Evolutionary conservation across 257 asterid species (phyloP).

Genomic region (Solanum corneliomulleri): DNA sequence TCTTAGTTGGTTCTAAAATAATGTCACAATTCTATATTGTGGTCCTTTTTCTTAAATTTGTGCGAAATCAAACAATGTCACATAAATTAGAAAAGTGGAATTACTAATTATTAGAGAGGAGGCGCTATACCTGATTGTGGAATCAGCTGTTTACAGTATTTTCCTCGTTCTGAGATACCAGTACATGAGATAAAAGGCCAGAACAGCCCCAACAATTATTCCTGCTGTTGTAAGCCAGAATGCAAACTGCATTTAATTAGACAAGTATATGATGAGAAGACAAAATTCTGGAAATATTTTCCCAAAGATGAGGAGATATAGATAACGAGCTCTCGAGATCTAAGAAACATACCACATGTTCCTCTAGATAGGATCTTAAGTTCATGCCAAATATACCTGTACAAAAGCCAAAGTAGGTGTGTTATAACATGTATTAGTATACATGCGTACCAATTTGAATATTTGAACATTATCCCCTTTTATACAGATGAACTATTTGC

Average conservation of each 20-base stretch:
- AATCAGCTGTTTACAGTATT: slow-evolving; percentile 36
- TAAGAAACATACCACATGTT: slow-evolving; percentile 47
- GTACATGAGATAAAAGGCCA: slow-evolving; percentile 67
- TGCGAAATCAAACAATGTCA: neutral
- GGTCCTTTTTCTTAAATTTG: neutral
- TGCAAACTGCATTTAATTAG: slow-evolving; percentile 54
- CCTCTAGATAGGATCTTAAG: slow-evolving; percentile 93
- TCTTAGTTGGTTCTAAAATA: no score
- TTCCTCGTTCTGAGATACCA: slow-evolving; percentile 68
- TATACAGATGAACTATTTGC: neutral
- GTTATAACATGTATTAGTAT: neutral
- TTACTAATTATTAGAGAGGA: neutral
- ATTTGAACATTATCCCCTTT: neutral
- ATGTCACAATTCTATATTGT: no score
- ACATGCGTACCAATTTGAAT: neutral
- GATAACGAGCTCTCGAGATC: neutral
- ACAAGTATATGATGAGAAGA: neutral
- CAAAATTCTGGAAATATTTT: neutral
- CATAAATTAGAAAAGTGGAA: neutral
- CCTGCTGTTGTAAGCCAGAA: slow-evolving; percentile 96
- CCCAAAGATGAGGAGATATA: neutral
- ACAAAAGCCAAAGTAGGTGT: neutral
- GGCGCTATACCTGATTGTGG: neutral
- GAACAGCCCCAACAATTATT: slow-evolving; percentile 54
- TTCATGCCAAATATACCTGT: slow-evolving; percentile 99